phyloP scores from a whole-genome alignment of 2,329 filamentous ascomycete genomes.

The Trichophyton rubrum region DNA sequence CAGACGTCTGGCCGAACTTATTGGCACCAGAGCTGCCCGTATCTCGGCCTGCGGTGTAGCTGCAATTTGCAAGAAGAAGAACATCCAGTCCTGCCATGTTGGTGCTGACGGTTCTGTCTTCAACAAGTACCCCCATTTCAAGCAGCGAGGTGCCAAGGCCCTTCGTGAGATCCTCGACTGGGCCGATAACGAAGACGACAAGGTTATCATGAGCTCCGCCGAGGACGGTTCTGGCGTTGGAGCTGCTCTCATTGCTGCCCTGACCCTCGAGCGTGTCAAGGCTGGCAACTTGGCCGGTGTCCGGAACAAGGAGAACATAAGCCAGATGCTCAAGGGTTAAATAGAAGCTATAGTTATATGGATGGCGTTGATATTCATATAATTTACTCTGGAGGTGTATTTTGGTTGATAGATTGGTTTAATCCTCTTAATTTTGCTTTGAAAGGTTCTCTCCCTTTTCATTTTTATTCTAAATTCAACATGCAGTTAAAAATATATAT shows the following conservation, averaged over 20 bases:
- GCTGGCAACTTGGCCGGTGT: constrained; percentile 49
- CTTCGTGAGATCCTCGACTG: constrained; percentile 93
- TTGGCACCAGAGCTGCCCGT: constrained; percentile 85
- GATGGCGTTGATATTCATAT: not conserved
- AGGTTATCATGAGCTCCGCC: constrained; percentile 73
- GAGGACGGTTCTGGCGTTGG: constrained; percentile 98
- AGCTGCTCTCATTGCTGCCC: constrained; percentile 76
- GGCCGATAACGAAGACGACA: constrained; percentile 73
- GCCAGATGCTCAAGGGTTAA: constrained; percentile 6
- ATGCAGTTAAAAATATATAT: not conserved
- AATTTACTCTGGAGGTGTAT: not conserved
- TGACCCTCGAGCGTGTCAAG: constrained; percentile 52
- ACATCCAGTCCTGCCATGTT: constrained; percentile 75
- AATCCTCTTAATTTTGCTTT: not conserved
- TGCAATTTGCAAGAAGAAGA: constrained; percentile 94
- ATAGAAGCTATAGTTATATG: not conserved
- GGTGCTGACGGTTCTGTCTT: constrained; percentile 96
- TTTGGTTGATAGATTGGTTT: not conserved
- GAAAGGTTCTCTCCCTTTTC: not conserved
- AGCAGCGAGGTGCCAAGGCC: constrained; percentile 75
- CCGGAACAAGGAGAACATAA: constrained; percentile 34
- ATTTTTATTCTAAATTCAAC: not conserved
- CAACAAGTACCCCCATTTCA: constrained; percentile 99
- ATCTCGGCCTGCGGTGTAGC: constrained; percentile 90
- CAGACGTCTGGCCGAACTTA: constrained; percentile 79